Conservation (phyloP, 164 flowering plant species). For the Chimonanthus praecox region DNA sequence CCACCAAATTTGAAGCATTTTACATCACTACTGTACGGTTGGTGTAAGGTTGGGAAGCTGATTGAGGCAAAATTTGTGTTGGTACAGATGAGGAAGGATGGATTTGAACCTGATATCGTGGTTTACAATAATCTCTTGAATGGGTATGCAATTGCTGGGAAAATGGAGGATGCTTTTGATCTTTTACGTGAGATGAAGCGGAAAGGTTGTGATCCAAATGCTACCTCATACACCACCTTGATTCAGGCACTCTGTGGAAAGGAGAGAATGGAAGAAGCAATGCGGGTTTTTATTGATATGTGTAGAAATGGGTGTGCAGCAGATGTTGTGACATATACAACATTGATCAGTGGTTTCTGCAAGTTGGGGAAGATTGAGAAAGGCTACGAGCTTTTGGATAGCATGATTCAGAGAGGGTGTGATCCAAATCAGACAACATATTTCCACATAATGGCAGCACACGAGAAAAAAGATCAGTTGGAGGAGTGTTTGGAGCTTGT, state of each 20-base stretch:
- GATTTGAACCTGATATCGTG: constrained; percentile 77
- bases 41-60: constrained; percentile 87
- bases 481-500: constrained; percentile 75
- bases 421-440: constrained; percentile 59
- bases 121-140: constrained; percentile 68
- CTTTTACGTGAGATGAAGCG: constrained; percentile 69
- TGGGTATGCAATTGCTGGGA: constrained; percentile 67
- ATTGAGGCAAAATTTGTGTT: constrained; percentile 75
- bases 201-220: constrained; percentile 72
- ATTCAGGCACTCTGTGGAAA: constrained; percentile 69
- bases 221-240: constrained; percentile 66
- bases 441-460: constrained; percentile 62
- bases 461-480: constrained; percentile 80
- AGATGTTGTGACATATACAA: constrained; percentile 76
- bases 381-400: constrained; percentile 62
- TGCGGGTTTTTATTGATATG: constrained; percentile 65
- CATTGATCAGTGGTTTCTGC: constrained; percentile 83
- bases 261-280: constrained; percentile 74
- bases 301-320: constrained; percentile 62
- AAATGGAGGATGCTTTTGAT: constrained; percentile 70
- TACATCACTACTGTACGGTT: constrained; percentile 78
- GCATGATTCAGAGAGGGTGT: constrained; percentile 62
- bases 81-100: constrained; percentile 75
- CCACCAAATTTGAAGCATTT: constrained; percentile 63
- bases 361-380: constrained; percentile 66